A percentile compares a stretch with the other conserved stretches of the same genome.
phyloP scores from a whole-genome alignment of 805 yeast species.

The Schwanniomyces occidentalis region DNA sequence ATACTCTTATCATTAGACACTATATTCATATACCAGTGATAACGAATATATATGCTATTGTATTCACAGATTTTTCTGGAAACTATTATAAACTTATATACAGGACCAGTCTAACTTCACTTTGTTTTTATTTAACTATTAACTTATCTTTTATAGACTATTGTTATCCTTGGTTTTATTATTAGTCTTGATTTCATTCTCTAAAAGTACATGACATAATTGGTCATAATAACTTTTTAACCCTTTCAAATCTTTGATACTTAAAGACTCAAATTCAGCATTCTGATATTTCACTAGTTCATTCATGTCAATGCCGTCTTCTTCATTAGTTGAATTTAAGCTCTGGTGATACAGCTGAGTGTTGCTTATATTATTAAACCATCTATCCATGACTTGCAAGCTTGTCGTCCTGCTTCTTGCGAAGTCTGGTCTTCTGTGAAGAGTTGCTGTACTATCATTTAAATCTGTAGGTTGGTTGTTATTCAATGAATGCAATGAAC shows the following conservation, averaged over 20 bases:
- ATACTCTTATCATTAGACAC: too few species aligned
- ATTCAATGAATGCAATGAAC: conserved; percentile 36
- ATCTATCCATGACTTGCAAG: conserved; percentile 43
- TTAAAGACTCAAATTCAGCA: conserved; percentile 35
- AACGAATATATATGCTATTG: background rate
- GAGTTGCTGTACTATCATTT: conserved; percentile 9
- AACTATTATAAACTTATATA: too few species aligned
- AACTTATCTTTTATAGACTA: background rate
- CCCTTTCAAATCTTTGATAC: conserved; percentile 33
- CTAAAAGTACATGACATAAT: conserved; percentile 25
- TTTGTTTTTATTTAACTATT: too few species aligned
- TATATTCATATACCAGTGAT: background rate
- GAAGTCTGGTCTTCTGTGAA: conserved; percentile 24
- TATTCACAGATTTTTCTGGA: conserved; percentile 2
- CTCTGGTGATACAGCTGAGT: conserved; percentile 5
- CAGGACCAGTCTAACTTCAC: too few species aligned
- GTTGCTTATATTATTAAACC: conserved; percentile 36
- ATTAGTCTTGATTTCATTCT: conserved; percentile 3
- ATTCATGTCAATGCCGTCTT: conserved; percentile 10
- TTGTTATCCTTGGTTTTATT: background rate
- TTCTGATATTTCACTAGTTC: conserved; percentile 35
- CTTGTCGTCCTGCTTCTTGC: conserved; percentile 35
- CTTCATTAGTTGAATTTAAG: conserved; percentile 9
- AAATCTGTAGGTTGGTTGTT: conserved; percentile 11
- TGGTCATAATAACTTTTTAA: conserved; percentile 40